phyloP scores from a whole-genome alignment of 1,139 yeast species.

The Geotrichum australiense region DNA sequence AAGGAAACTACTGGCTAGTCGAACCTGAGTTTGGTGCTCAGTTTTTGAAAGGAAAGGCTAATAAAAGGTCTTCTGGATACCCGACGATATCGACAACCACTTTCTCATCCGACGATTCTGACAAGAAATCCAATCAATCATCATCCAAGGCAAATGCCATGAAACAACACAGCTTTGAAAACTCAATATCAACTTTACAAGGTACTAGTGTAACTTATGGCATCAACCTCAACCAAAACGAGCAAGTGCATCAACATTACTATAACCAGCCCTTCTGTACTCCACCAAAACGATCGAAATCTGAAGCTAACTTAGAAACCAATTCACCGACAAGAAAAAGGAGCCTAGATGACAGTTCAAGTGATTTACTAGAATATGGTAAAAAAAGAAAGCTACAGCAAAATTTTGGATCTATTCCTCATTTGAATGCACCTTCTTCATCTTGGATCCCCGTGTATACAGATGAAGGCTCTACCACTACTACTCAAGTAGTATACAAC shows the following conservation, averaged over 20 bases:
- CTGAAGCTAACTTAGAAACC: not conserved
- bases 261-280: slow-evolving; percentile 1
- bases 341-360: slow-evolving; percentile 1
- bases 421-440: slow-evolving; percentile 14
- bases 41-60: slow-evolving; percentile 49
- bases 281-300: slow-evolving; percentile 5
- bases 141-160: not conserved
- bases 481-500: slow-evolving; percentile 10
- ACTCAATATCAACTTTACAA: not conserved
- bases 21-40: slow-evolving; percentile 76
- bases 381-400: not conserved
- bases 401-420: slow-evolving; percentile 9
- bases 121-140: too few relatives aligned
- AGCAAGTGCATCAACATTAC: not conserved
- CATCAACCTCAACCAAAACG: not conserved
- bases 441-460: slow-evolving; percentile 13
- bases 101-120: slow-evolving; percentile 4
- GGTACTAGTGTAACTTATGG: not conserved
- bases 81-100: slow-evolving; percentile 9
- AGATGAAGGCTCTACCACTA: slow-evolving; percentile 9
- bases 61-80: slow-evolving; percentile 13
- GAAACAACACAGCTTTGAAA: not conserved
- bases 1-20: slow-evolving; percentile 95
- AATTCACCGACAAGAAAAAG: slow-evolving; percentile 2
- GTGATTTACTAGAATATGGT: not conserved